Evolutionary conservation across 202 grass and related monocot species (phyloP).

Genomic region (Carex arenaria): DNA sequence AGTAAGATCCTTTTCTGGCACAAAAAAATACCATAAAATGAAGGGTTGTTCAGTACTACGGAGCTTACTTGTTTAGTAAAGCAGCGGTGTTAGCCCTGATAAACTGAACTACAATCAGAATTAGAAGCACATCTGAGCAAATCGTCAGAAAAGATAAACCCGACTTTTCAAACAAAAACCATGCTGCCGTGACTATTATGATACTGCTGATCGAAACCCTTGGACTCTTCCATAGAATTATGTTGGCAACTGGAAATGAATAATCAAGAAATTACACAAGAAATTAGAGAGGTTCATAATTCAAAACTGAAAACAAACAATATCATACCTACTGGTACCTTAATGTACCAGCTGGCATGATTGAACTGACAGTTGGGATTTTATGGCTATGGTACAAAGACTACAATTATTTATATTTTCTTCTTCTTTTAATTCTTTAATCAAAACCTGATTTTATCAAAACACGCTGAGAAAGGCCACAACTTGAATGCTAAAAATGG

Average conservation of each 20-base stretch:
- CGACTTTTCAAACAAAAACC: constrained; percentile 89
- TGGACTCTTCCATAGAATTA: constrained; percentile 77
- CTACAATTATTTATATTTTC: background rate
- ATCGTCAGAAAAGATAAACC: constrained; percentile 90
- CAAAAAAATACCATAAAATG: background rate
- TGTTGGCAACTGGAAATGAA: constrained; percentile 73
- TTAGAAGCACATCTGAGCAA: constrained; percentile 82
- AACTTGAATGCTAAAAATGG: background rate
- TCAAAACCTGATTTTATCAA: background rate
- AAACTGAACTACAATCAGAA: constrained; percentile 71
- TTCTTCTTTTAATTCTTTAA: background rate
- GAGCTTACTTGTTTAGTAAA: constrained; percentile 67
- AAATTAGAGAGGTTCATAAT: background rate
- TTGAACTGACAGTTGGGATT: background rate
- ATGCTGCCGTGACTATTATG: constrained; percentile 60
- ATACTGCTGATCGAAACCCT: constrained; percentile 55
- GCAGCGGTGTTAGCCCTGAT: constrained; percentile 43
- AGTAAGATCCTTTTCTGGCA: background rate
- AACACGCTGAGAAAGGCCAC: background rate
- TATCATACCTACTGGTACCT: background rate
- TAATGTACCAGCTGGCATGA: constrained; percentile 1
- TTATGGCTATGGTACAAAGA: background rate
- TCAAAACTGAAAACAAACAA: background rate
- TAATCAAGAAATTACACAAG: constrained; percentile 15
- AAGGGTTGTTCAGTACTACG: background rate